Evolutionary conservation across 805 yeast genomes (phyloP), one percentile per base, ranked within the genome.

Genomic region (Metschnikowia aberdeeniae): DNA sequence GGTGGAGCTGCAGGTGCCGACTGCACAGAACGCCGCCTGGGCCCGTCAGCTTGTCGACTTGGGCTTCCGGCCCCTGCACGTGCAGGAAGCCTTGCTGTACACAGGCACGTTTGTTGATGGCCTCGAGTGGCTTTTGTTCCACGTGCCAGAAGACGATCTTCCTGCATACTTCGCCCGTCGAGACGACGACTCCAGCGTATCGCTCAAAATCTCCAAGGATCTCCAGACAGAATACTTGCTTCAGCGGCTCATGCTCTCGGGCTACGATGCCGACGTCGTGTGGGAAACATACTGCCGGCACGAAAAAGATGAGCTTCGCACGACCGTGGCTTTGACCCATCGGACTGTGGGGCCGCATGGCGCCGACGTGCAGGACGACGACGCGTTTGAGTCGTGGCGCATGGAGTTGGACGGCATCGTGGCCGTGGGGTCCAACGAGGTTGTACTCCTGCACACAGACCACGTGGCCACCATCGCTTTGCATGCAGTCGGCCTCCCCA

Each of bases 81-180:
- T 84, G 1, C 64, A 67, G 1, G 98, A 92, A 57, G 81, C 97
- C 0, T 64, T 87, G 38, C 65, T 69, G 24, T 86, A 86, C 57
- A 70, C 82, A 0, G 51, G 59, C 3, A 55, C 74, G 1, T 72
- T 80, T 44, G 70, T 75, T 1, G 79, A 75, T 20, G 73, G 84
- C 0, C 62, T 86, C 35, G 87, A 83, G 49, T 86, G 93, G 92
- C 73, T 92, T 14, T 65, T 92, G 9, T 82, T 90, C 53, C 93
- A 92, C 57, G 78, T 92, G 3, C 98, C 98, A 0, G 97, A 93
- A 51, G 98, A 90, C 59, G 99, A 92, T 57, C 68, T 92, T 28
- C 99, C 99, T 0, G 53, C 66, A 0, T 68, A 72, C 38, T 86
- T 86, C 56, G 72, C 75, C 13, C 80, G 82, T 49, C 66, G 78